Evolutionary conservation across 768 basidiomycete genomes (phyloP).

Genomic region (Lyophyllum shimeji): DNA sequence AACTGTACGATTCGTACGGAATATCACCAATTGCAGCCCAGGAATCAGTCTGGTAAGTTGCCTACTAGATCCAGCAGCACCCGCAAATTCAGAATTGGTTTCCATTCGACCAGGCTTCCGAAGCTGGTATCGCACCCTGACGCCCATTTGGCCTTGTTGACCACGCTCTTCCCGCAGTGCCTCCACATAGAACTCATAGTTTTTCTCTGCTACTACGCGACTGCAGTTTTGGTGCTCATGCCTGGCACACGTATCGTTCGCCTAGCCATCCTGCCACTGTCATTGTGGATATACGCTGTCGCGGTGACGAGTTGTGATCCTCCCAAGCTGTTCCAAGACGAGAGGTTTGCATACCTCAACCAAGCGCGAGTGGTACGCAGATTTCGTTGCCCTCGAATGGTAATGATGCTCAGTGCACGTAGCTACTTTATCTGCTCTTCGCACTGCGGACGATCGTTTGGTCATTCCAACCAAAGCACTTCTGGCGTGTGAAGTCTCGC

Average conservation of each 20-base stretch:
- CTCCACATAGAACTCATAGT: no score
- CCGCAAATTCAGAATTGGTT: no score
- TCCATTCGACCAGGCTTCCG: no score
- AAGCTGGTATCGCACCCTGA: no score
- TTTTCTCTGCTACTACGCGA: constrained; percentile 47
- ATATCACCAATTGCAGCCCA: no score
- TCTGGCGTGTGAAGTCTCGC: constrained; percentile 23
- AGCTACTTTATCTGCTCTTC: constrained; percentile 34
- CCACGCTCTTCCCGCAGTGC: no score
- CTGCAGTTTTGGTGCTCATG: constrained; percentile 52
- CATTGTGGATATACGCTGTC: constrained; percentile 42
- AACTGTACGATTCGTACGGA: no score
- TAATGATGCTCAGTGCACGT: not conserved
- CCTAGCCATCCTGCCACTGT: constrained; percentile 47
- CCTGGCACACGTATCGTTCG: constrained; percentile 43
- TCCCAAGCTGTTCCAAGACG: constrained; percentile 28
- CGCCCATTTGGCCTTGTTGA: no score
- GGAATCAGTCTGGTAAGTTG: no score
- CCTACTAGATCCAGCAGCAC: no score
- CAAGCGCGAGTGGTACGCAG: constrained; percentile 43
- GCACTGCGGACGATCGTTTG: constrained; percentile 37
- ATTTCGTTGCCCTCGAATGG: not conserved
- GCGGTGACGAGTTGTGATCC: constrained; percentile 42
- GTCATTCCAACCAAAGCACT: constrained; percentile 36
- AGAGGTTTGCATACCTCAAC: constrained; percentile 39